These are phyloP conservation scores for Monosporozyma yasuniensis DNA, from an alignment of 805 yeast genomes.

Conservation along the genomic window DNA sequence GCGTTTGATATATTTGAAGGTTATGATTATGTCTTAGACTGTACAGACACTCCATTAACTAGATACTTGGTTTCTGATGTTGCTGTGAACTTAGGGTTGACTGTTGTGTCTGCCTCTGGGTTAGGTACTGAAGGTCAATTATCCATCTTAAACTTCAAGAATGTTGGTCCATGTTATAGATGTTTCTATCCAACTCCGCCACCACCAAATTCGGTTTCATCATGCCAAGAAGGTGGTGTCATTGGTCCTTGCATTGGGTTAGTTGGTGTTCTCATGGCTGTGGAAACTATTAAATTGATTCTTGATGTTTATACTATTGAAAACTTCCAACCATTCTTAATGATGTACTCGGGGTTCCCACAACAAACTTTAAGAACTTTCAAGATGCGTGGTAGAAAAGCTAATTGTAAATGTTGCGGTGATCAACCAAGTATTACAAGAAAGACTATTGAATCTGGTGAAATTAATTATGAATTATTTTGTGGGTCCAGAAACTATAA, in stretches of 20 bases:
- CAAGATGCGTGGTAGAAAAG: conserved; percentile 65
- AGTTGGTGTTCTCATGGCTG: conserved; percentile 81
- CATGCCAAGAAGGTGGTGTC: conserved; percentile 91
- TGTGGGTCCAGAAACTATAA: conserved; percentile 55
- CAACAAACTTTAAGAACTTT: conserved; percentile 60
- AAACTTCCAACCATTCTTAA: conserved; percentile 58
- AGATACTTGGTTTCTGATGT: conserved; percentile 83
- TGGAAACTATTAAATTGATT: conserved; percentile 72
- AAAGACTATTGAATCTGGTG: conserved; percentile 37
- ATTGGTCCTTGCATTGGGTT: conserved; percentile 94
- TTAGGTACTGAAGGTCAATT: conserved; percentile 87
- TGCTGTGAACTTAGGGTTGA: conserved; percentile 55
- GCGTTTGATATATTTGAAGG: conserved; percentile 51
- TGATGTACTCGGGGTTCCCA: conserved; percentile 60
- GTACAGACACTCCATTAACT: conserved; percentile 88
- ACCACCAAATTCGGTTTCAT: conserved; percentile 65
- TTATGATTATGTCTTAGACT: conserved; percentile 78
- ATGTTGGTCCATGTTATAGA: conserved; percentile 82
- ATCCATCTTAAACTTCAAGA: conserved; percentile 57
- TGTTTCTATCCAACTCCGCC: conserved; percentile 92
- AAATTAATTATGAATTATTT: conserved; percentile 57
- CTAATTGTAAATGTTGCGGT: conserved; percentile 59
- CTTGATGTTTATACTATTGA: conserved; percentile 43
- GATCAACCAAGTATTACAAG: conserved; percentile 41
- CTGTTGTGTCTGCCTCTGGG: conserved; percentile 89